Base-by-base conservation (phyloP, 2,329 filamentous ascomycete genomes). In the Mollisiaceae sp. region DNA sequence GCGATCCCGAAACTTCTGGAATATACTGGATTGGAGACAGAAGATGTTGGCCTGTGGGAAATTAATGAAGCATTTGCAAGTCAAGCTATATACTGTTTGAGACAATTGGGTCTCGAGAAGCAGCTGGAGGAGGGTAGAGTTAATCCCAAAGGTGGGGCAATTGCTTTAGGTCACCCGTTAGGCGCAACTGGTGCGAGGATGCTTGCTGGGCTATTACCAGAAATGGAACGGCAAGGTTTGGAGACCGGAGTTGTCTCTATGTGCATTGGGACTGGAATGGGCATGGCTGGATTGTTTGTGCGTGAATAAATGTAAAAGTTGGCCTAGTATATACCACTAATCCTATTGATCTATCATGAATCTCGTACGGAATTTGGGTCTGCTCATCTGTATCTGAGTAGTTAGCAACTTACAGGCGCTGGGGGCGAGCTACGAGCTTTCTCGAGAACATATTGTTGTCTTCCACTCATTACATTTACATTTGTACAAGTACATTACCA, bases 91-190 rank as follows among this genome's bases (percentile, higher is more conserved):
- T 84, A 97, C 79, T 94, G 90, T 72, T 80, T 94, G 55, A 82
- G 92, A 66, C 85, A 87, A 73, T 76, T 95, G 12, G 90, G 89
- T 0, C 80, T 94, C 22, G 88, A 88, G 77, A 76, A 80, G 73
- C 86, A 74, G 70, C 88, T 82, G 80, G 84, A 89, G 71, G 79
- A 86, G 63, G 86, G 86, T 8, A 89, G 86, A 79, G 91, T 97
- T 20, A 98, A 98, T 79, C 93, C 93, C 0, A 93, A 96, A 73
- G 94, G 94, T 67, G 94, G 94, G 38, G 94, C 94, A 2, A 97
- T 97, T 77, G 94, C 94, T n/a, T 80, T 97, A 27, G 94, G 94
- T 1, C 94, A 97, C 77, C 94, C 94, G 6, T 84, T 97, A 0
- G 94, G 94, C 56, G 94, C 93, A 38, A 97, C 94, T 5, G 93